phyloP scores from a whole-genome alignment of 805 yeast species.

The Cyberlindnera maclurae region DNA sequence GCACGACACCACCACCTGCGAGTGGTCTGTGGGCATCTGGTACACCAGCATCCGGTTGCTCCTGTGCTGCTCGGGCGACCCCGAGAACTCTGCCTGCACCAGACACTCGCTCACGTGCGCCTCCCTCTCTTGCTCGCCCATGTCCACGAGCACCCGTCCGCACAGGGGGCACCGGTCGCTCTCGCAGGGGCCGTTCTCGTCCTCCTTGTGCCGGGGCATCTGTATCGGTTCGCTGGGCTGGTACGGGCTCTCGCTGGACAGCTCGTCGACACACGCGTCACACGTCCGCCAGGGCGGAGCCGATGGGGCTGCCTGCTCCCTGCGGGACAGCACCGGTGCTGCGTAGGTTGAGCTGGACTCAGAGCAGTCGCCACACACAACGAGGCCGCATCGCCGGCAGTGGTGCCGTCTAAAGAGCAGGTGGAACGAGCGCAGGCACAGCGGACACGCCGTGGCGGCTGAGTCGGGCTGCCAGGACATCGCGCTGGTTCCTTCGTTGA shows the following conservation, averaged over 20 bases:
- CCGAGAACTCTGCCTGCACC: slow-evolving; percentile 49
- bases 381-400: slow-evolving; percentile 74
- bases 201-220: slow-evolving; percentile 7
- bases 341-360: slow-evolving; percentile 43
- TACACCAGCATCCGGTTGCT: slow-evolving; percentile 85
- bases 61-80: slow-evolving; percentile 51
- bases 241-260: slow-evolving; percentile 20
- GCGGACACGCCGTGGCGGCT: slow-evolving; percentile 42
- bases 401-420: slow-evolving; percentile 73
- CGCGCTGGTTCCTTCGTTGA: neutral
- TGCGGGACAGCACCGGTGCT: too few species aligned
- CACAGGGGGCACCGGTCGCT: slow-evolving; percentile 36
- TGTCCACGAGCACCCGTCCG: slow-evolving; percentile 15
- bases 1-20: slow-evolving; percentile 17
- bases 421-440: slow-evolving; percentile 47
- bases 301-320: too few species aligned
- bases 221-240: slow-evolving; percentile 2
- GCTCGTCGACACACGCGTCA: slow-evolving; percentile 60
- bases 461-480: slow-evolving; percentile 71
- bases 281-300: slow-evolving; percentile 46
- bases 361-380: slow-evolving; percentile 70
- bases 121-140: slow-evolving; percentile 34
- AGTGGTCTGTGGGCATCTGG: slow-evolving; percentile 27
- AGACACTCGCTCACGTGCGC: slow-evolving; percentile 69
- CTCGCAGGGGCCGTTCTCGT: slow-evolving; percentile 27